phyloP scores from a whole-genome alignment of 805 yeast genomes.

The Wickerhamomyces strasburgensis region DNA sequence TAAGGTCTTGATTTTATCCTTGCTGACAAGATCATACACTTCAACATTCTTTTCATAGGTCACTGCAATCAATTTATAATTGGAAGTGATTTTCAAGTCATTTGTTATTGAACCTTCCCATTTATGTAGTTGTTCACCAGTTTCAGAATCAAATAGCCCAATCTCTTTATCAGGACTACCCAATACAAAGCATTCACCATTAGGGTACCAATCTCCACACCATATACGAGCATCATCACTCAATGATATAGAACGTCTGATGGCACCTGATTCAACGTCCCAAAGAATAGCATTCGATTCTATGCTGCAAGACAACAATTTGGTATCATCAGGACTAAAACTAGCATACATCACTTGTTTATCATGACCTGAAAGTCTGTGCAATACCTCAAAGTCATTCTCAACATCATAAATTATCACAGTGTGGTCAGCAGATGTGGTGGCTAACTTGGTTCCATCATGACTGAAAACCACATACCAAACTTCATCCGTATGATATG shows the following conservation, averaged over 20 bases:
- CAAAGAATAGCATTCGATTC: slow-evolving; percentile 70
- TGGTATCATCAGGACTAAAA: slow-evolving; percentile 72
- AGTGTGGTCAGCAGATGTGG: slow-evolving; percentile 65
- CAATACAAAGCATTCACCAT: slow-evolving; percentile 49
- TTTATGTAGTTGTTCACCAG: slow-evolving; percentile 24
- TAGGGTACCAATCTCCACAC: slow-evolving; percentile 70
- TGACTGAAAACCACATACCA: slow-evolving; percentile 82
- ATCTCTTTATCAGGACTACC: slow-evolving; percentile 76
- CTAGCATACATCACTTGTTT: slow-evolving; percentile 60
- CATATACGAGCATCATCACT: slow-evolving; percentile 34
- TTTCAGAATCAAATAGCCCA: slow-evolving; percentile 37
- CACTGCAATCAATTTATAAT: slow-evolving; percentile 61
- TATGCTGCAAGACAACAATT: slow-evolving; percentile 64
- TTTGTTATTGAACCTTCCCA: slow-evolving; percentile 48
- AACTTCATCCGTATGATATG: slow-evolving; percentile 64
- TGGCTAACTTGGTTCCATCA: slow-evolving; percentile 69
- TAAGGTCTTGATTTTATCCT: slow-evolving; percentile 39
- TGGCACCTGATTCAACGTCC: slow-evolving; percentile 44
- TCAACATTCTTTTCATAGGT: slow-evolving; percentile 58
- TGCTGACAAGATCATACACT: slow-evolving; percentile 48
- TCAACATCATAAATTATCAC: slow-evolving; percentile 62
- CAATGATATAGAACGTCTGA: slow-evolving; percentile 16
- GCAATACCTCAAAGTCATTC: slow-evolving; percentile 36
- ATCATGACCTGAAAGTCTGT: slow-evolving; percentile 38
- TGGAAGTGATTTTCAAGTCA: slow-evolving; percentile 62